A percentile compares a stretch with the other conserved stretches of the same genome.
phyloP scores from a whole-genome alignment of 495 filamentous ascomycete genomes.

The Penicillium herquei region DNA sequence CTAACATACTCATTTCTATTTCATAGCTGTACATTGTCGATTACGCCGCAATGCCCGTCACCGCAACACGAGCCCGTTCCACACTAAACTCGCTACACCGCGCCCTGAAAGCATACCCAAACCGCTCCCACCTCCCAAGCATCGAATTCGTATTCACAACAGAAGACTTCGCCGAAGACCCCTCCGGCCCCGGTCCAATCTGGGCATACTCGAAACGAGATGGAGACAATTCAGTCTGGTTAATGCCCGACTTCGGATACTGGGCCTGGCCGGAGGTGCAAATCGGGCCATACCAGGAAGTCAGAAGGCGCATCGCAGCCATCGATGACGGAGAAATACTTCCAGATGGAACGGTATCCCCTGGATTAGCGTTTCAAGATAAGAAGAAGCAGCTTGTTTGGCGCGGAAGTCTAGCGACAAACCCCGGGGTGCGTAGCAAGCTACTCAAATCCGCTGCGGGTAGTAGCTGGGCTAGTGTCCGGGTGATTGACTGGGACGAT shows the following conservation, averaged over 20 bases:
- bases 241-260: conserved; percentile 79
- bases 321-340: conserved; percentile 32
- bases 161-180: conserved; percentile 43
- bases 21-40: conserved; percentile 42
- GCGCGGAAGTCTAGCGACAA: conserved; percentile 55
- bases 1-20: background rate
- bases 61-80: conserved; percentile 37
- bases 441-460: conserved; percentile 45
- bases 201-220: conserved; percentile 54
- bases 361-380: conserved; percentile 29
- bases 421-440: conserved; percentile 38
- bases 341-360: conserved; percentile 9
- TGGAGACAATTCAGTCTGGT: conserved; percentile 53
- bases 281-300: conserved; percentile 57
- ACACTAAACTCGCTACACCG: conserved; percentile 41
- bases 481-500: conserved; percentile 48
- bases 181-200: conserved; percentile 29
- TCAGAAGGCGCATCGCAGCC: conserved; percentile 38
- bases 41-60: conserved; percentile 30
- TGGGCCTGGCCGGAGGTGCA: conserved; percentile 68
- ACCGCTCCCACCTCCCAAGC: conserved; percentile 52
- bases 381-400: conserved; percentile 69
- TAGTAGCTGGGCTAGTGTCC: conserved; percentile 53
- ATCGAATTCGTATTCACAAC: conserved; percentile 59
- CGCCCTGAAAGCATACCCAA: conserved; percentile 39